Conservation (phyloP, 495 filamentous ascomycete species). For the Podospora anserina region DNA sequence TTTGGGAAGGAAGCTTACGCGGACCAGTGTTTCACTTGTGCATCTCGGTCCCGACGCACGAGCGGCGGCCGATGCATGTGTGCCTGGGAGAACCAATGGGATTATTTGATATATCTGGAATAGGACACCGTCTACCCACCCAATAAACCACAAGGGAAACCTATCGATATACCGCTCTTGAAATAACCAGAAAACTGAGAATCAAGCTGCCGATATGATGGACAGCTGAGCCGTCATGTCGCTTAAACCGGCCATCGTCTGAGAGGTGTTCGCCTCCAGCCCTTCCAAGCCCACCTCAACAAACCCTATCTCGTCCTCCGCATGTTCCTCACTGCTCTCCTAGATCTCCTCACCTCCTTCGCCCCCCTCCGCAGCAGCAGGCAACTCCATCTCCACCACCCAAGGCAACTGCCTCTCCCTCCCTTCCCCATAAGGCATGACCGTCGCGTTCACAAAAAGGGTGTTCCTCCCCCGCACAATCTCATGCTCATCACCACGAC, state of each 20-base stretch:
- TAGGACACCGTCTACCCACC: no score
- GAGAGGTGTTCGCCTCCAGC: no score
- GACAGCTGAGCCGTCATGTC: no score
- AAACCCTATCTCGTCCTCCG: no score
- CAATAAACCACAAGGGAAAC: no score
- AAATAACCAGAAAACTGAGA: no score
- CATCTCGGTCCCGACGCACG: background rate
- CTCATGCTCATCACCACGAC: constrained; percentile 33
- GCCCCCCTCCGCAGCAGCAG: background rate
- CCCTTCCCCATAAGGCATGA: constrained; percentile 41
- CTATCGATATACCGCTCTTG: no score
- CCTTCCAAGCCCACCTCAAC: no score
- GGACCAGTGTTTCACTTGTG: background rate
- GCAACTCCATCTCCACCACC: constrained; percentile 62
- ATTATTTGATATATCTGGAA: background rate
- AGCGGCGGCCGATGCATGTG: background rate
- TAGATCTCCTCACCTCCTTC: no score
- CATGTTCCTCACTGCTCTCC: no score
- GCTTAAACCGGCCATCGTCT: no score
- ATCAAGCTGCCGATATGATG: no score
- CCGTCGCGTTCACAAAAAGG: constrained; percentile 69
- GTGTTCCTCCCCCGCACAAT: constrained; percentile 56
- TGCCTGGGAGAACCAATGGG: background rate
- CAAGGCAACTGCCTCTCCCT: constrained; percentile 52
- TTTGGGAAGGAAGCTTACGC: background rate